Conservation (phyloP, 805 yeast species). For the Candida multigemmis region DNA sequence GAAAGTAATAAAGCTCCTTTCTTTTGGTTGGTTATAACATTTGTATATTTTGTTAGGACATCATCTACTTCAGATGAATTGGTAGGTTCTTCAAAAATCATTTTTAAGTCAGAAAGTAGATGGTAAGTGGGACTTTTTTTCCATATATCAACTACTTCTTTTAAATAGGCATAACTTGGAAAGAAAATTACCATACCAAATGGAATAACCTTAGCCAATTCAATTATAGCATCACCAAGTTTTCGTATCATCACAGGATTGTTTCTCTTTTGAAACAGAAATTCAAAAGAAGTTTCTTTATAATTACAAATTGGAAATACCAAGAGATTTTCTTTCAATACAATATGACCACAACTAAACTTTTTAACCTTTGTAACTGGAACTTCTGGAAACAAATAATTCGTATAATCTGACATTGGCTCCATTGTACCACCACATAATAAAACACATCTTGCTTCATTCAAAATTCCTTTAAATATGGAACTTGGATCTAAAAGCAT, state of each 20-base stretch:
- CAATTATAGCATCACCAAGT: constrained; percentile 41
- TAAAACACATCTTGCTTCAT: constrained; percentile 58
- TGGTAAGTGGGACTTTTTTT: constrained; percentile 20
- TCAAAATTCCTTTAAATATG: constrained; percentile 56
- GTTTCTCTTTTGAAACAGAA: constrained; percentile 60
- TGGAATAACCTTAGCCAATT: constrained; percentile 42
- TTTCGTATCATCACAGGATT: constrained; percentile 32
- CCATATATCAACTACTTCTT: constrained; percentile 48
- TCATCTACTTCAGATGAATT: constrained; percentile 32
- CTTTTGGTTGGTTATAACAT: constrained; percentile 18
- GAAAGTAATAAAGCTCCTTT: constrained; percentile 66
- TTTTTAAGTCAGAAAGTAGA: constrained; percentile 29
- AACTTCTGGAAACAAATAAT: constrained; percentile 55
- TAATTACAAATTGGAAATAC: constrained; percentile 42
- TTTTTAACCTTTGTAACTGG: constrained; percentile 29
- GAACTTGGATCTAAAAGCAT: constrained; percentile 74
- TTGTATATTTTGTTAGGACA: constrained; percentile 43
- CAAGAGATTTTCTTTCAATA: constrained; percentile 58
- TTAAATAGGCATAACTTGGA: constrained; percentile 74
- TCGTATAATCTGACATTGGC: constrained; percentile 64
- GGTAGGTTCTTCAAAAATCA: constrained; percentile 48
- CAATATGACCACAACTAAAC: constrained; percentile 78
- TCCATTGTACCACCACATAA: constrained; percentile 96
- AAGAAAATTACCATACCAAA: constrained; percentile 74
- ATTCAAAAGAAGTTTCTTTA: constrained; percentile 35